Percentiles rank a stretch among this genome's conserved stretches.
Evolutionary conservation across 2,329 filamentous ascomycete species (phyloP).

Genomic region (Penicillium expansum): DNA sequence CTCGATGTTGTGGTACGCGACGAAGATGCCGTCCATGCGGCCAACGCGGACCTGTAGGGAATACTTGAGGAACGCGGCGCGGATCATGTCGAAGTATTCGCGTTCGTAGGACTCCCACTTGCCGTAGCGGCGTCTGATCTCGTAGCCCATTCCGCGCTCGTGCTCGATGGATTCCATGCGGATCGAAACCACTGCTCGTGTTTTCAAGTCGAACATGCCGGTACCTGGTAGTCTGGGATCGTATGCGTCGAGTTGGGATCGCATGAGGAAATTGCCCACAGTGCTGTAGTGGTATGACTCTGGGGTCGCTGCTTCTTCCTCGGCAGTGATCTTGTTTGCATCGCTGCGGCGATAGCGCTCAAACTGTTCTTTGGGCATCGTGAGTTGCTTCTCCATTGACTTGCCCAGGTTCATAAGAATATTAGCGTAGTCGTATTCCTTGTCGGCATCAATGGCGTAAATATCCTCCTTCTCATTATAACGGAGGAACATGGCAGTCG

Average conservation of each 20-base stretch:
- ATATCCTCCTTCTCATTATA: constrained; percentile 78
- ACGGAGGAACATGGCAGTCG: constrained; percentile 76
- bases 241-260: constrained; percentile 89
- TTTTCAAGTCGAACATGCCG: constrained; percentile 96
- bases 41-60: constrained; percentile 95
- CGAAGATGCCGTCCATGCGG: constrained; percentile 97
- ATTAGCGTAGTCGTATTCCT: constrained; percentile 80
- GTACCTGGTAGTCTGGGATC: constrained; percentile 82
- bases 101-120: constrained; percentile 89
- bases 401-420: constrained; percentile 89
- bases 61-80: constrained; percentile 92
- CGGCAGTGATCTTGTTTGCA: constrained; percentile 62
- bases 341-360: constrained; percentile 74
- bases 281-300: constrained; percentile 88
- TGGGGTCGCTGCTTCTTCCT: constrained; percentile 67
- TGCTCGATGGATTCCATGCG: constrained; percentile 78
- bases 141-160: constrained; percentile 76
- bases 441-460: constrained; percentile 95
- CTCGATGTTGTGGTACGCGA: constrained; percentile 91
- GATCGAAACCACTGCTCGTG: constrained; percentile 83
- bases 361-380: constrained; percentile 75
- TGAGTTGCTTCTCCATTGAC: constrained; percentile 94
- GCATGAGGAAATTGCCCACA: constrained; percentile 84
- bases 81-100: constrained; percentile 96
- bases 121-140: constrained; percentile 74